Conservation (phyloP, 768 basidiomycete species). For the Panaeolus cyanescens region DNA sequence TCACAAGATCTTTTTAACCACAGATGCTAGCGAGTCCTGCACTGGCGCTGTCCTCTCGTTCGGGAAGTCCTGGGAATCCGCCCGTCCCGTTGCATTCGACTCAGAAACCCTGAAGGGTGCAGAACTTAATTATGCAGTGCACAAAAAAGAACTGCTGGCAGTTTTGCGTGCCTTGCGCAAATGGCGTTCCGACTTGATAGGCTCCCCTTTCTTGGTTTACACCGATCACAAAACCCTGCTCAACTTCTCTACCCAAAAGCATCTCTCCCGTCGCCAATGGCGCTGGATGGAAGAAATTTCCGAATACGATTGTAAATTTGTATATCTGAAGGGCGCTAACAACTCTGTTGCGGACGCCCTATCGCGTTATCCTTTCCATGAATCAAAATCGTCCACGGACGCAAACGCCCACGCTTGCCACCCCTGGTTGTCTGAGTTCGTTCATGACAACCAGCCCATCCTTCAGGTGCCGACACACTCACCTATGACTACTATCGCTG, state of each 20-base stretch:
- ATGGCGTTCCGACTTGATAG: conserved; percentile 21
- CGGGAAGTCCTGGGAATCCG: conserved; percentile 26
- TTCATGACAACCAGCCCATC: background rate
- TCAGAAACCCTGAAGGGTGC: conserved; percentile 24
- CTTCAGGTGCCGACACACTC: background rate
- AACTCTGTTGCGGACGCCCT: conserved; percentile 39
- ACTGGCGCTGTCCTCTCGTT: conserved; percentile 28
- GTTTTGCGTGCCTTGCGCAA: conserved; percentile 29
- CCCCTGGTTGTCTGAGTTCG: background rate
- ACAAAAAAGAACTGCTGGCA: conserved; percentile 38
- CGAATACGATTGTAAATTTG: conserved; percentile 34
- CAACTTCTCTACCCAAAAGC: conserved; percentile 26
- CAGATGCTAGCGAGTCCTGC: conserved; percentile 26
- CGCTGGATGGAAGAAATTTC: conserved; percentile 34
- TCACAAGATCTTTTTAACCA: conserved; percentile 34
- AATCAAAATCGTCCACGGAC: background rate
- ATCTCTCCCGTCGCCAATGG: conserved; percentile 29
- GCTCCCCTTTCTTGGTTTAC: conserved; percentile 22
- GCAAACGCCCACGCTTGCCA: background rate
- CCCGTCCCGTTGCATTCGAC: conserved; percentile 31
- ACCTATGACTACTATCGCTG: background rate
- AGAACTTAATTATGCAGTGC: conserved; percentile 34
- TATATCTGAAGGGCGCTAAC: conserved; percentile 33
- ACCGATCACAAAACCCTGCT: conserved; percentile 38
- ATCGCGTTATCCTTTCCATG: conserved; percentile 17